These are phyloP conservation scores for Acorus gramineus DNA, from an alignment of 106 monocot species.

Conservation along the genomic window DNA sequence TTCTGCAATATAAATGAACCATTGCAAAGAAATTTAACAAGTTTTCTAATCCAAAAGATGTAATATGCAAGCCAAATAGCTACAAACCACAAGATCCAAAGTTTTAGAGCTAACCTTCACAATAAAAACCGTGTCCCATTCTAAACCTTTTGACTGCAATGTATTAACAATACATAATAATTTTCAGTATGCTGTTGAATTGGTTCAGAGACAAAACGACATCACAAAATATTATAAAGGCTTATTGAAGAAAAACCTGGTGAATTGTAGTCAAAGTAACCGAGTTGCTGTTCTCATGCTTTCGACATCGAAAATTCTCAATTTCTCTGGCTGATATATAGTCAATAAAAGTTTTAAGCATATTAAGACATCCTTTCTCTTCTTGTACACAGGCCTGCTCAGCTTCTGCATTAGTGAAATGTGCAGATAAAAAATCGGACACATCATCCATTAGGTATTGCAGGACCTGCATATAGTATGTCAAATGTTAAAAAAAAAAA, in stretches of 20 bases:
- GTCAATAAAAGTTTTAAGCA: slow-evolving; percentile 65
- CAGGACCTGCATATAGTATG: slow-evolving; percentile 43
- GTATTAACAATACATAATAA: neutral
- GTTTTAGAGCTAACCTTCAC: slow-evolving; percentile 50
- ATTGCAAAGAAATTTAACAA: too few species aligned
- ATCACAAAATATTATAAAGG: neutral
- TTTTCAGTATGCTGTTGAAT: slow-evolving; percentile 1
- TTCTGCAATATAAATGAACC: too few species aligned
- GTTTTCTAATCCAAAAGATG: too few species aligned
- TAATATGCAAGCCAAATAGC: too few species aligned
- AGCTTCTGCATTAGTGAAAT: slow-evolving; percentile 26
- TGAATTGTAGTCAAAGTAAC: slow-evolving; percentile 90
- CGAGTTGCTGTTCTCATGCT: slow-evolving; percentile 66
- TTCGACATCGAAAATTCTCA: slow-evolving; percentile 60
- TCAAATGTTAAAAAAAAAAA: too few species aligned
- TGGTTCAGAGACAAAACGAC: neutral
- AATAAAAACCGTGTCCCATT: slow-evolving; percentile 90
- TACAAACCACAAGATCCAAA: too few species aligned
- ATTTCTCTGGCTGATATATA: slow-evolving; percentile 70
- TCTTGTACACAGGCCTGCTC: slow-evolving; percentile 12
- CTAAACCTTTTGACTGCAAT: slow-evolving; percentile 88
- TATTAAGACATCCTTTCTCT: slow-evolving; percentile 40
- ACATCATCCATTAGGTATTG: slow-evolving; percentile 84
- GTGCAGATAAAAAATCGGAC: slow-evolving; percentile 56
- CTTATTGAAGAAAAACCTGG: slow-evolving; percentile 42